Evolutionary conservation across 2,329 filamentous ascomycete species (phyloP), one percentile per base, ranked within the genome.

Genomic region (Hymenoscyphus fructigenus): DNA sequence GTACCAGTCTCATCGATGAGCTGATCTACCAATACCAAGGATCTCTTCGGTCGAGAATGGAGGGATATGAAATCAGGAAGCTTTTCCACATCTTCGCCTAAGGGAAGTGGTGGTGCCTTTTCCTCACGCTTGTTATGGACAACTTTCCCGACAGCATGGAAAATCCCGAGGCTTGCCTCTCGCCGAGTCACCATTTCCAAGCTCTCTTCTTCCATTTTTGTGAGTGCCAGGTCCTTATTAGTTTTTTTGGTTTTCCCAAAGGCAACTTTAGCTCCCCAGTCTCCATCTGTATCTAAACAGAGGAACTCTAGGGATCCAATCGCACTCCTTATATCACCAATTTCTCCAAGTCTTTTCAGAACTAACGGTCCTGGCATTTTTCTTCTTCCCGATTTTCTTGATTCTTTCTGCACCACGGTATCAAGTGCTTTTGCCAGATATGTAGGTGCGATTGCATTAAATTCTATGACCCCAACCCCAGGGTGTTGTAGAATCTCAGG

Each of bases 1-100:
- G 95, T 97, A 0, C 95, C 95, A 0, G 91, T 93, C 79, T 97
- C 94, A 72, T 97, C 92, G 28, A 97, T 89, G n/a, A 99, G 83
- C 0, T 85, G 83, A 68, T 97, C 90, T 6, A 91, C 84, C 6
- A 81, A 80, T 1, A 93, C 88, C 67, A 91, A 83, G 0, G 89
- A 89, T 41, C 80, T 79, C 70, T 85, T 88, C 0, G 85, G 85
- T 5, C 89, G 82, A 5, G 85, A 82, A 68, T 83, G 77, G 12
- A 85, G 81, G 3, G 82, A 79, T 41, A 91, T 76, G 75, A 87
- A 84, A n/a, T 76, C 71, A 5, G 89, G 89, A 20, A 92, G 79
- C 28, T 77, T 76, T 70, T 90, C 87, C 3, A 79, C 79, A 20
- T 78, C 77, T 36, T 81, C 78, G 9, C 75, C 74, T 9, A 75